Evolutionary conservation across 139 green algal species (phyloP), one percentile per base, ranked within the genome.

Genomic region (Ostreobium quekettii): DNA sequence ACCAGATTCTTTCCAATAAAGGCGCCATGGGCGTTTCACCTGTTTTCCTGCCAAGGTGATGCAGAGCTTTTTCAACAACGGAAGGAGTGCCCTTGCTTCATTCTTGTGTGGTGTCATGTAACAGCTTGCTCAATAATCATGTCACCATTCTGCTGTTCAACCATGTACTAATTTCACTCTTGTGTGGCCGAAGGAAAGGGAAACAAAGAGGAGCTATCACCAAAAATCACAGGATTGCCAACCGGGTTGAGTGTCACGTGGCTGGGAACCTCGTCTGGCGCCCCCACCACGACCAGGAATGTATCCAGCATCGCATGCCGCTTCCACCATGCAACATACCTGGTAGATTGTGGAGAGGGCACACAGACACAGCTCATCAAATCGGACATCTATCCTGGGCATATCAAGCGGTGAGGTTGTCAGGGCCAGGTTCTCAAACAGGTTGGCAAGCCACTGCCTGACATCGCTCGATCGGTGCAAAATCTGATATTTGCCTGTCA

Each of bases 271-370:
- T 90, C 82, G 8, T 91, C 83, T 19, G 84, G 71, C 48, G 68
- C 72, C 1, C 90, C 90, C 36, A 94, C 83, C 0, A 37, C 70
- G 1, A 60, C 80, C 33, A 80, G 93, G 58, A 98, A 97, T 74
- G 90, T 97, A 22, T 89, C 80, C 61, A 83, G 79, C 70, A 89
- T 91, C 7, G 71, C 81, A 31, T 59, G 94, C 22, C 70, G 82
- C 4, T 47, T 74, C 7, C 63, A 71, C 5, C 31, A 76, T 1
- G 36, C 46, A 6, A 61, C 84, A 1, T 89, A 79, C 63, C 56
- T 98, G 30, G 85, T 98, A 28, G 92, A 98, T 71, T 89, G 77
- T 68, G 93, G 93, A 1, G 93, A 97, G 77, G 91, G 87, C 58
- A 90, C 78, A n/a, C 76, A 84, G 75, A 75, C 74, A 35, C 89